phyloP scores from a whole-genome alignment of 2,329 filamentous ascomycete species.

The Hypoxylon sp. region DNA sequence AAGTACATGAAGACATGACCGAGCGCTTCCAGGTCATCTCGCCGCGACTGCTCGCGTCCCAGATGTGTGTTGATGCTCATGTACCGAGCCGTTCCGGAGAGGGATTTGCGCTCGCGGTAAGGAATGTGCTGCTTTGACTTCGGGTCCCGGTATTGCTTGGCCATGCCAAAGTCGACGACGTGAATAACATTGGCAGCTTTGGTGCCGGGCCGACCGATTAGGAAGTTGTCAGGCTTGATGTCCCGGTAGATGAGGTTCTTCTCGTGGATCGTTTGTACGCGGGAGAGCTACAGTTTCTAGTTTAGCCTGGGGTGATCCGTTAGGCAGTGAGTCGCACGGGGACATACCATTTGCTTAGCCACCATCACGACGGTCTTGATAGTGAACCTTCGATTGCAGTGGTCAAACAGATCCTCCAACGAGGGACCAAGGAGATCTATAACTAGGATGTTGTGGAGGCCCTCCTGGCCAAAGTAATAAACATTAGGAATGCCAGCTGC shows the following conservation, averaged over 20 bases:
- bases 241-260: slow-evolving; percentile 99
- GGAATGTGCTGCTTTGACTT: slow-evolving; percentile 99
- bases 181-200: slow-evolving; percentile 98
- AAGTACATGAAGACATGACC: slow-evolving; percentile 81
- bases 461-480: slow-evolving; percentile 99
- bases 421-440: slow-evolving; percentile 96
- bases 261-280: slow-evolving; percentile 93
- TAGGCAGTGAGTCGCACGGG: neutral
- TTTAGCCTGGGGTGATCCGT: slow-evolving; percentile 38
- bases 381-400: slow-evolving; percentile 92
- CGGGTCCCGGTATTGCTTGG: slow-evolving; percentile 97
- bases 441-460: slow-evolving; percentile 97
- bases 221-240: slow-evolving; percentile 99
- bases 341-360: slow-evolving; percentile 91
- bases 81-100: slow-evolving; percentile 95
- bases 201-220: slow-evolving; percentile 89
- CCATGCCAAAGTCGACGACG: slow-evolving; percentile 99
- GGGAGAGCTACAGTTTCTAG: slow-evolving; percentile 70
- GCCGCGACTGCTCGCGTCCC: slow-evolving; percentile 91
- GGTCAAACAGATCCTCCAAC: slow-evolving; percentile 95
- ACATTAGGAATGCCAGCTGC: slow-evolving; percentile 98
- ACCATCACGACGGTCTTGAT: slow-evolving; percentile 99
- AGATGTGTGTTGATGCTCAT: slow-evolving; percentile 99
- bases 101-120: slow-evolving; percentile 93
- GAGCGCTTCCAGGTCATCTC: slow-evolving; percentile 92